Percentiles rank a stretch among this genome's conserved stretches.
Conservation (phyloP, 805 yeast genomes). For the Kuraishia capsulata region DNA sequence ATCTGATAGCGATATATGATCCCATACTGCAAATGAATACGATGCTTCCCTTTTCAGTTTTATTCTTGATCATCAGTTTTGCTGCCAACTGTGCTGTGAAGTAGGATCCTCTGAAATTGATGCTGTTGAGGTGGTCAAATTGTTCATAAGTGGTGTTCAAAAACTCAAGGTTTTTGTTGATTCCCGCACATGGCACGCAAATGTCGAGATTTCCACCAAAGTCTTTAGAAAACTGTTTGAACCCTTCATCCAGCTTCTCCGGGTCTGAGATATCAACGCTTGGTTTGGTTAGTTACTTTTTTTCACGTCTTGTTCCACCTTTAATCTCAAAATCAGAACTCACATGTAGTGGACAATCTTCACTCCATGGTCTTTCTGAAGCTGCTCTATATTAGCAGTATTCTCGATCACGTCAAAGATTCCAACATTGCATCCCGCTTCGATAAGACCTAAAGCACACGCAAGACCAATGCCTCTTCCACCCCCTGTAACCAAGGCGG, state of each 20-base stretch:
- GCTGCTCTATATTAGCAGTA: constrained; percentile 4
- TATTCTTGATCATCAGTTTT: constrained; percentile 8
- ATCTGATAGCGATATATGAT: constrained; percentile 4
- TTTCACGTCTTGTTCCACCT: neutral
- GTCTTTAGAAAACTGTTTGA: constrained; percentile 6
- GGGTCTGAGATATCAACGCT: constrained; percentile 8
- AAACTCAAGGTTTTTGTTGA: constrained; percentile 4
- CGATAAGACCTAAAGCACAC: constrained; percentile 10
- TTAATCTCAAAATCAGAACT: constrained; percentile 2
- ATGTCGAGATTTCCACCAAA: constrained; percentile 3
- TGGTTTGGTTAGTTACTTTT: neutral
- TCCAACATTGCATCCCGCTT: constrained; percentile 10
- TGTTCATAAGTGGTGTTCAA: constrained; percentile 7
- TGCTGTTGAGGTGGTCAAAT: constrained; percentile 5
- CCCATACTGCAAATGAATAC: constrained; percentile 8
- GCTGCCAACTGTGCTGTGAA: constrained; percentile 10
- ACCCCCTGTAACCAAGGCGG: constrained; percentile 11
- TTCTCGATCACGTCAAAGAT: constrained; percentile 7
- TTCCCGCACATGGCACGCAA: constrained; percentile 5
- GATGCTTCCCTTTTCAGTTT: constrained; percentile 7
- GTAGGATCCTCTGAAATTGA: constrained; percentile 3
- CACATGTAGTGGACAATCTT: constrained; percentile 6
- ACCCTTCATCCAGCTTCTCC: constrained; percentile 3
- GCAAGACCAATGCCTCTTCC: constrained; percentile 12
- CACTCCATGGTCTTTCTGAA: constrained; percentile 5